Evolutionary conservation across 2,329 filamentous ascomycete genomes (phyloP).

Genomic region (Pezicula rhizophila): DNA sequence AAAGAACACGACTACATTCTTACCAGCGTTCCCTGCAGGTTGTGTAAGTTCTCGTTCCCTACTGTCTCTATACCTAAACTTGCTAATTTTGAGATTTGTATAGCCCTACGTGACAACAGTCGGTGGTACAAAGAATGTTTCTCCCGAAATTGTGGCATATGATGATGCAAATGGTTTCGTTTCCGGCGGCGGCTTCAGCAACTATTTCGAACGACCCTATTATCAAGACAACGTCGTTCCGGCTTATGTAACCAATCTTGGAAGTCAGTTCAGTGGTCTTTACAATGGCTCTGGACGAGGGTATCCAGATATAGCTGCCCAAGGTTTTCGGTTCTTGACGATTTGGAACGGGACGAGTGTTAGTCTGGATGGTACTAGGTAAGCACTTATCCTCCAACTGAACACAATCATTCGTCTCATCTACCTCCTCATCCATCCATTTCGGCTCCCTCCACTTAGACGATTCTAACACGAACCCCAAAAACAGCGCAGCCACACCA

Average conservation of each 20-base stretch:
- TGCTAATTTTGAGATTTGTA: background rate
- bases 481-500: conserved; percentile 44
- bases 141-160: conserved; percentile 32
- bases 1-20: conserved; percentile 45
- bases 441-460: too few relatives aligned
- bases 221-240: conserved; percentile 40
- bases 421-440: background rate
- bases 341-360: conserved; percentile 30
- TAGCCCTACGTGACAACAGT: conserved; percentile 22
- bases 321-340: conserved; percentile 50
- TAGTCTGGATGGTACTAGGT: conserved; percentile 37
- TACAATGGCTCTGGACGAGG: conserved; percentile 42
- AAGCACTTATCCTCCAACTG: background rate
- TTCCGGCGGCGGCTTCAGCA: conserved; percentile 46
- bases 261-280: conserved; percentile 36
- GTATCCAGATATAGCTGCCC: conserved; percentile 45
- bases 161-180: conserved; percentile 27
- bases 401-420: background rate
- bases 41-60: conserved; percentile 14
- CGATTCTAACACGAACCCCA: background rate
- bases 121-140: conserved; percentile 22
- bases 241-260: conserved; percentile 35
- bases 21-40: conserved; percentile 47
- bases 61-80: background rate
- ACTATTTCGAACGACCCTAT: conserved; percentile 38